Base-by-base conservation (phyloP, 768 basidiomycete species). In the Pisolithus marmoratus region DNA sequence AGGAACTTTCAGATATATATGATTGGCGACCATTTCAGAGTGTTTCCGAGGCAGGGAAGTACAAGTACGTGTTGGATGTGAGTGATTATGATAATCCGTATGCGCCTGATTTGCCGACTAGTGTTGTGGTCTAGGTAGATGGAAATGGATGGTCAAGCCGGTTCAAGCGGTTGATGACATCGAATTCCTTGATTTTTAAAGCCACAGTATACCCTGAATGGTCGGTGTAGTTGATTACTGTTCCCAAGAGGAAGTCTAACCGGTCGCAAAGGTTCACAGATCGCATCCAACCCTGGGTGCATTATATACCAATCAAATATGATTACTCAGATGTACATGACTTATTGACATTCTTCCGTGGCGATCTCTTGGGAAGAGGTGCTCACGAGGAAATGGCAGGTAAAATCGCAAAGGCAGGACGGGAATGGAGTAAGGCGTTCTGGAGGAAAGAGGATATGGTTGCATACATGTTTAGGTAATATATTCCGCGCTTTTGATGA, bases 281-380 rank as follows among this genome's bases (percentile, higher is more conserved):
- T 54, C 73, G 79, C 3, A 67, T 80, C 46, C 73, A 72, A 37
- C 80, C 83, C 5, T 85, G 83, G 82, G 69, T 85, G 8, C 85
- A 85, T 61, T 87, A 85, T 61, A 72, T 86, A 2, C 84, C 85
- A 3, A 70, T 87, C 11, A 76, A 80, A 58, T 56, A 81, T 11
- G 81, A 85, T 60, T 73, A 82, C 15, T 77, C 78, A 0, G 84
- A 87, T 62, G 65, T 88, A 5, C 79, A 84, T 63, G 85, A 88
- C 60, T 70, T 79, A 14, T 71, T 86, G 53, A 62, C 81, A 0
- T 90, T 90, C 72, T 87, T 87, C 69, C 76, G 80, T 0, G 80
- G 73, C n/a, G 34, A 14, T 15, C 26, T 54, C 43, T 22, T 2
- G 2, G 24, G 23, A 14, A 79, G 78, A 46, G 59, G 43, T 81